Percentiles rank a stretch among this genome's conserved stretches.
Conservation (phyloP, 495 filamentous ascomycete species). For the Neurospora pannonica region DNA sequence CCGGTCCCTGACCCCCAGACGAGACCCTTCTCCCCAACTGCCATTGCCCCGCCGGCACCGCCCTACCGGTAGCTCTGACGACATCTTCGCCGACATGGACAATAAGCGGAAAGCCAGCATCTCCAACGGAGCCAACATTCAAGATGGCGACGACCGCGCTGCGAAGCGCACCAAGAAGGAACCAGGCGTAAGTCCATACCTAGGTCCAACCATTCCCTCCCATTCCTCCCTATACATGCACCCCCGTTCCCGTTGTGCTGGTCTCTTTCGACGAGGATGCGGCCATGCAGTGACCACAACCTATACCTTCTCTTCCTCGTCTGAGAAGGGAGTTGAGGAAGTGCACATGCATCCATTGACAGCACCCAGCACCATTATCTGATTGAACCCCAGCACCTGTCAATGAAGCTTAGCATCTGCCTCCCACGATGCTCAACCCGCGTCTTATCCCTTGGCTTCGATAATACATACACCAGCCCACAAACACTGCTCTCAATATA, state of each 20-base stretch:
- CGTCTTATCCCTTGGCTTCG: background rate
- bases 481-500: background rate
- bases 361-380: background rate
- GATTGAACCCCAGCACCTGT: background rate
- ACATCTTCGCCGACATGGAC: conserved; percentile 40
- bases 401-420: background rate
- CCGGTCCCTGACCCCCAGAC: background rate
- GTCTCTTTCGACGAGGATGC: background rate
- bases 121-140: conserved; percentile 24
- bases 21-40: conserved; percentile 5
- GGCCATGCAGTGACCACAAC: background rate
- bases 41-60: conserved; percentile 11
- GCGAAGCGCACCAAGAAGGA: conserved; percentile 48
- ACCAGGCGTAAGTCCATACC: conserved; percentile 21
- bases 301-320: background rate
- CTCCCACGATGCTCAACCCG: background rate
- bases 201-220: background rate
- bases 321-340: background rate
- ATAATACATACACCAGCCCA: background rate
- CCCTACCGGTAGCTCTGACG: background rate
- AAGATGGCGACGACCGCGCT: conserved; percentile 45
- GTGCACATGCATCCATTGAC: background rate
- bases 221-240: background rate
- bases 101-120: conserved; percentile 56
- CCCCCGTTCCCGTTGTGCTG: background rate